These are phyloP conservation scores for Phaeosphaeriaceae sp. DNA, from an alignment of 2,329 filamentous ascomycete genomes.

Conservation along the genomic window DNA sequence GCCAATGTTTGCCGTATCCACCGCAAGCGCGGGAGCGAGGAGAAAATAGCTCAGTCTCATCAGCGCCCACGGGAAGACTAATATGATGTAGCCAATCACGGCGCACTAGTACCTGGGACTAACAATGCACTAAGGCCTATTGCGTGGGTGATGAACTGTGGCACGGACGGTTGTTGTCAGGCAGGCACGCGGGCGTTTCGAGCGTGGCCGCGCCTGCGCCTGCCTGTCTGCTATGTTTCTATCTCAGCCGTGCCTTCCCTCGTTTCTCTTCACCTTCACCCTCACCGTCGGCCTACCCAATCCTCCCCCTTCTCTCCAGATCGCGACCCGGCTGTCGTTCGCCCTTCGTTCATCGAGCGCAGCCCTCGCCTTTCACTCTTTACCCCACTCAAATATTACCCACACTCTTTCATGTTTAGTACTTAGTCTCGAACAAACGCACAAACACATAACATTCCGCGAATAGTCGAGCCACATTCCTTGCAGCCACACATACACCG, in stretches of 20 bases:
- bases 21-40: conserved; percentile 14
- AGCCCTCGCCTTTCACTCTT: conserved; percentile 45
- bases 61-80: conserved; percentile 31
- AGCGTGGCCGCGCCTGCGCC: conserved; percentile 16
- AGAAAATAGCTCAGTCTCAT: conserved; percentile 32
- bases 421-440: conserved; percentile 23
- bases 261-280: conserved; percentile 23
- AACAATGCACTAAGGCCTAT: conserved; percentile 22
- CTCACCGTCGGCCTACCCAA: conserved; percentile 13
- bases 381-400: conserved; percentile 27
- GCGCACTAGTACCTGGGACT: conserved; percentile 33
- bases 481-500: conserved; percentile 15
- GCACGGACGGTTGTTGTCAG: conserved; percentile 24
- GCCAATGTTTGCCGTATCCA: conserved; percentile 10
- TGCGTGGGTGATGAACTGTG: conserved; percentile 28
- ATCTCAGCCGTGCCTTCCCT: conserved; percentile 5
- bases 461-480: conserved; percentile 35
- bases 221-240: conserved; percentile 28
- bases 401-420: conserved; percentile 44
- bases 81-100: conserved; percentile 35
- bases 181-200: conserved; percentile 33
- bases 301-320: conserved; percentile 28
- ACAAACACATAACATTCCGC: conserved; percentile 33
- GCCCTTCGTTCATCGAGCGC: conserved; percentile 47
- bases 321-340: conserved; percentile 49